Base-by-base conservation (phyloP, 495 filamentous ascomycete genomes). In the Hypoxylon subgilvum region DNA sequence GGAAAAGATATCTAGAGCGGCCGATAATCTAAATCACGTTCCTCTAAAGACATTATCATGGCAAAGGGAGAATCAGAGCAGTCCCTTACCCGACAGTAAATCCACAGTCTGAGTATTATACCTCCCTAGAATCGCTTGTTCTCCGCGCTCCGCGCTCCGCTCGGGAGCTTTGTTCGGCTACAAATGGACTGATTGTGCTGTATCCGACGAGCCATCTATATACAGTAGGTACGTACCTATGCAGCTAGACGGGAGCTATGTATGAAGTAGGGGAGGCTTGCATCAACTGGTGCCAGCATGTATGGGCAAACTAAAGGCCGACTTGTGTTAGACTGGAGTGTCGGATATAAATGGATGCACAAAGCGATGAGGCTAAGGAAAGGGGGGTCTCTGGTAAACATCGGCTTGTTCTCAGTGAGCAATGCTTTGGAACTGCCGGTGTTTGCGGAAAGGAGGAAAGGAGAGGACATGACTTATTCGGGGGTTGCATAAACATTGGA, bases 111-210 rank as follows among this genome's bases (percentile, higher is more conserved):
- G n/a, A n/a, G n/a, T n/a, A 23, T 39, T 18, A 25, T 35, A 23
- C 4, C 10, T 27, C 22, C 16, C 19, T 50, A 38, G 35, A 57
- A 13, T 32, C 18, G 21, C 52, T 31, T 9, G 22, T 61, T n/a
- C n/a, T n/a, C n/a, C n/a, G n/a, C n/a, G n/a, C 61, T 61, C 61
- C 61, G 51, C 61, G 61, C 56, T 61, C 56, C 56, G 52, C 61
- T 39, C 63, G 57, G 64, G 27, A 52, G 51, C 49, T 57, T 38
- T 42, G 34, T 43, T 69, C 67, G 67, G 67, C 60, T 69, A 67
- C 48, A 45, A 42, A 55, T 57, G 52, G 46, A 57, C 31, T 46
- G 30, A 14, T 9, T 44, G 16, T 2, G 31, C 31, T 12, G n/a
- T 4, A 3, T 34, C 3, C 3, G 3, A 34, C n/a, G n/a, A 34